Evolutionary conservation across 306 rosid species (phyloP), one percentile per base, ranked within the genome.

Genomic region (Hippophae gyantsensis): DNA sequence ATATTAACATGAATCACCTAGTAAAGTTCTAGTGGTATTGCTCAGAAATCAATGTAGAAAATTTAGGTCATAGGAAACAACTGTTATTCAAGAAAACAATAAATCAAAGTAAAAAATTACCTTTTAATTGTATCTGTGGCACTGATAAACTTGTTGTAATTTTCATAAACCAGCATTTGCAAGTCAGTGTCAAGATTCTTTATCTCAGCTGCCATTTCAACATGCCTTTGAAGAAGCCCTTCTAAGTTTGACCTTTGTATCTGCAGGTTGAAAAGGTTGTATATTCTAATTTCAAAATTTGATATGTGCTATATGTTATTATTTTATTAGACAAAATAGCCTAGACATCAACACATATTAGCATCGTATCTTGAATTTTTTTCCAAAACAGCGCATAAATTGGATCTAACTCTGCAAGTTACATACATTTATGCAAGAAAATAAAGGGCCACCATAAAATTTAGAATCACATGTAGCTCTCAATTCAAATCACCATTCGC

Each of bases 161-260:
- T 83, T 78, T 92, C 98, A 56, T 85, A 92, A 4, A 92, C 96
- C 14, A 92, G 61, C 96, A 87, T 92, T 76, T 92, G 98, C 68
- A 92, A 69, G 69, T 87, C 98, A 9, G 96, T 92, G 66, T 92
- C 98, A 3, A 92, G 95, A 82, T 92, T 92, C 93, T 92, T 92
- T n/a, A 87, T 88, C 72, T 92, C 98, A 13, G 98, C 96, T 2
- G 98, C 95, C 87, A 88, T 75, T 62, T 81, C 85, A 48, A 87
- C 89, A 58, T 92, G 96, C 48, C 75, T 78, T 60, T 85, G 89
- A 69, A 92, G 84, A 43, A 92, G 78, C 18, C 89, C 89, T 80
- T 85, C 98, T 80, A 92, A 74, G 75, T 76, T 92, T 42, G 92
- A 74, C 72, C 78, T 81, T 49, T 76, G 62, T 0, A 74, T 86